A percentile compares a stretch with the other conserved stretches of the same genome.
Evolutionary conservation across 2,329 filamentous ascomycete genomes (phyloP).

Genomic region (Penicillium sp.): DNA sequence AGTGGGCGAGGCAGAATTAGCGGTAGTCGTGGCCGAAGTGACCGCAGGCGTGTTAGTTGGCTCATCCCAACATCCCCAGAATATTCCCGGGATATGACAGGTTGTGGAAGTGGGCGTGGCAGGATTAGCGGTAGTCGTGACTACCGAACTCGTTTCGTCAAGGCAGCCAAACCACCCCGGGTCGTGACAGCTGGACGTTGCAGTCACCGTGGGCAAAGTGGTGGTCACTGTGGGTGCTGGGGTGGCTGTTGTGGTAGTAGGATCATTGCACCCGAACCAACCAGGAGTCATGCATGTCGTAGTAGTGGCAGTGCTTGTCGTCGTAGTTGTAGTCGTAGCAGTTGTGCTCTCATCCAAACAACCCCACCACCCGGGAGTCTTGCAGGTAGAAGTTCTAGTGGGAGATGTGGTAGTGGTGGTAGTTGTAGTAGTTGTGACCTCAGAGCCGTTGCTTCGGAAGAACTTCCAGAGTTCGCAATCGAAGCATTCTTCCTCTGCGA

Average conservation of each 20-base stretch:
- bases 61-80: background rate
- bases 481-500: constrained; percentile 72
- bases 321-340: constrained; percentile 18
- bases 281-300: constrained; percentile 36
- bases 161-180: constrained; percentile 36
- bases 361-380: constrained; percentile 36
- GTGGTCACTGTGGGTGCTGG: constrained; percentile 11
- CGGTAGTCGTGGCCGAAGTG: background rate
- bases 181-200: constrained; percentile 22
- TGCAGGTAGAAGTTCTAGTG: constrained; percentile 61
- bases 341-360: constrained; percentile 27
- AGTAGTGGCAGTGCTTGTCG: constrained; percentile 29
- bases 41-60: background rate
- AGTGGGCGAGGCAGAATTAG: background rate
- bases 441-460: constrained; percentile 86
- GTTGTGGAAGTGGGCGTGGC: background rate
- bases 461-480: constrained; percentile 95
- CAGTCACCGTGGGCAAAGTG: constrained; percentile 8
- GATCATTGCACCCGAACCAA: constrained; percentile 42
- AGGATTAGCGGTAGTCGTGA: background rate
- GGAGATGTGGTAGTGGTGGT: constrained; percentile 57
- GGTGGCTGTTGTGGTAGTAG: constrained; percentile 26
- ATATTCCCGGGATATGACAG: background rate
- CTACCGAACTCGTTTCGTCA: constrained; percentile 20
- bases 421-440: constrained; percentile 63